phyloP scores from a whole-genome alignment of 345 rosid genomes.

The Bretschneidera sinensis region DNA sequence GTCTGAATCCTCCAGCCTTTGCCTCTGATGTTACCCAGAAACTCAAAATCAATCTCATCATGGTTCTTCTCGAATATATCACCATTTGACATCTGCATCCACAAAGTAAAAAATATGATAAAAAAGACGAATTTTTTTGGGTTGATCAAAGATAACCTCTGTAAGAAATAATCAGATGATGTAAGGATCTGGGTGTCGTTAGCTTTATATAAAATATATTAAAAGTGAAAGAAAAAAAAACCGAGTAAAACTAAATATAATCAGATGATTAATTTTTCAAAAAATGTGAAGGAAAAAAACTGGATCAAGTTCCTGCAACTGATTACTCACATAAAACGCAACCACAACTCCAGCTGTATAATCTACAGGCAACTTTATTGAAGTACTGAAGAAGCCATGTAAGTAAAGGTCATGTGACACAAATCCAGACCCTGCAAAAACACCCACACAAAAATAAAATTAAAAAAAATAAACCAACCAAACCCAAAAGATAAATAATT shows the following conservation, averaged over 20 bases:
- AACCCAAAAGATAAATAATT: neutral
- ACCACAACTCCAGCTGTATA: conserved; percentile 98
- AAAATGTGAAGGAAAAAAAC: no score
- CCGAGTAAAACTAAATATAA: neutral
- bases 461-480: neutral
- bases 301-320: neutral
- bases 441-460: neutral
- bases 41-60: conserved; percentile 97
- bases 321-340: conserved; percentile 84
- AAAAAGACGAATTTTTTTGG: neutral
- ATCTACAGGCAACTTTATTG: conserved; percentile 89
- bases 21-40: conserved; percentile 96
- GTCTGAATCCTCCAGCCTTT: conserved; percentile 99
- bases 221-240: neutral
- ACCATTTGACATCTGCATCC: conserved; percentile 90
- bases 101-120: neutral
- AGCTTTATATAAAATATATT: no score
- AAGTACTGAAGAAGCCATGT: conserved; percentile 93
- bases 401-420: conserved; percentile 88
- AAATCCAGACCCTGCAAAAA: conserved; percentile 87
- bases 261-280: neutral
- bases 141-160: neutral
- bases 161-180: no score
- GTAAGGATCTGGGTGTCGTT: neutral
- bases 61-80: conserved; percentile 90